A percentile compares a stretch with the other conserved stretches of the same genome.
phyloP scores from a whole-genome alignment of 176 grass and related monocot species.

The Bonia amplexicaulis region DNA sequence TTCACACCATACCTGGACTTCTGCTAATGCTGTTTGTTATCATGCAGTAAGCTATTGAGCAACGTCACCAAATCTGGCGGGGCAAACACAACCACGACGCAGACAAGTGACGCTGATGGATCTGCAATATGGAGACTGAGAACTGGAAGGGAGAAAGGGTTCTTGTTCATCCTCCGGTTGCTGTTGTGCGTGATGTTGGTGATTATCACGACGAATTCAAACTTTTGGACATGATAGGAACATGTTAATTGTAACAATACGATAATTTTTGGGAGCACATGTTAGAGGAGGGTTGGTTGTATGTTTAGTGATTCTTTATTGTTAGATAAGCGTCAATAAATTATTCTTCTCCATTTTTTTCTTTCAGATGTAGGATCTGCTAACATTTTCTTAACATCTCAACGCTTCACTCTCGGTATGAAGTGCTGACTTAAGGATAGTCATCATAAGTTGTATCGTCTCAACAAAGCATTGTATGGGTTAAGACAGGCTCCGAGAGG shows the following conservation, averaged over 20 bases:
- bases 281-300: background rate
- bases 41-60: conserved; percentile 50
- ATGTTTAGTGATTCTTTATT: conserved; percentile 53
- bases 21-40: background rate
- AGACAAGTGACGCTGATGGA: conserved; percentile 37
- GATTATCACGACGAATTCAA: conserved; percentile 34
- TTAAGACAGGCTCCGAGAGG: background rate
- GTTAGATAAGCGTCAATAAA: conserved; percentile 43
- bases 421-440: background rate
- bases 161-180: conserved; percentile 29
- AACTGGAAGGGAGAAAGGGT: conserved; percentile 37
- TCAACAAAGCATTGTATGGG: too few species aligned
- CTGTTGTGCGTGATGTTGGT: conserved; percentile 37
- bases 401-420: background rate
- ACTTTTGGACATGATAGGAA: conserved; percentile 57
- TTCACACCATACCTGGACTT: background rate
- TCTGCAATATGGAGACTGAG: conserved; percentile 41
- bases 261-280: conserved; percentile 29
- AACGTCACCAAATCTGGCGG: conserved; percentile 38
- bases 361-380: background rate
- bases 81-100: conserved; percentile 23
- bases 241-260: conserved; percentile 16
- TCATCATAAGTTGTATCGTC: too few species aligned
- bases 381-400: background rate
- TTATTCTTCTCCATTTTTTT: background rate